Evolutionary conservation across 1,139 yeast genomes (phyloP).

Genomic region (Suhomyces chickasaworum): DNA sequence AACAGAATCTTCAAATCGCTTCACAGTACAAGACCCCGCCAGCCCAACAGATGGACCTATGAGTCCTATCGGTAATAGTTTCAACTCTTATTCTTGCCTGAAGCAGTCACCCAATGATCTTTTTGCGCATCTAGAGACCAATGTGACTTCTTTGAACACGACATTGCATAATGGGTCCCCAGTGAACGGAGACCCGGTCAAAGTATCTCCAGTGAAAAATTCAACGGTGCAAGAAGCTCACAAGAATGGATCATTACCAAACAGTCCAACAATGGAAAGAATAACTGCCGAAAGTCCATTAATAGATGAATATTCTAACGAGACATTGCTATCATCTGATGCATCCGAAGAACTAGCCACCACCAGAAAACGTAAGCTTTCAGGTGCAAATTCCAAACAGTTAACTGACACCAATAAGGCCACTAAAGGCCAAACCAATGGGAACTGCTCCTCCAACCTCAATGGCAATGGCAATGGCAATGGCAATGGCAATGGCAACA

Average conservation of each 20-base stretch:
- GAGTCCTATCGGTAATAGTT: slow-evolving; percentile 2
- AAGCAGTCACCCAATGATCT: not conserved
- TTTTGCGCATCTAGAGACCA: slow-evolving; percentile 5
- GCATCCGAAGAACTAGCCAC: not conserved
- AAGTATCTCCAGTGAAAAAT: not conserved
- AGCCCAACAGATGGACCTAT: slow-evolving; percentile 2
- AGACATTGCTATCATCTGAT: not conserved
- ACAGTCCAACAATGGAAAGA: not conserved
- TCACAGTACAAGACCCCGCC: not conserved
- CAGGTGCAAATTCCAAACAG: slow-evolving; percentile 4
- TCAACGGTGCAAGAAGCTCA: not conserved
- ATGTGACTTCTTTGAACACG: not conserved
- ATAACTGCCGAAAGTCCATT: not conserved
- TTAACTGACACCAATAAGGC: slow-evolving; percentile 5
- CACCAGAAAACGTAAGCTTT: slow-evolving; percentile 8
- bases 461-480: no score
- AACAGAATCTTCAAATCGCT: slow-evolving; percentile 2
- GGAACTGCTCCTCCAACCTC: not conserved
- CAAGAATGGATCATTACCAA: not conserved
- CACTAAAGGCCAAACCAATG: slow-evolving; percentile 5
- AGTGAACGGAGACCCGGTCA: not conserved
- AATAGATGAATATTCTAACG: not conserved
- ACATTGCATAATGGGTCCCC: not conserved
- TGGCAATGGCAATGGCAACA: not conserved
- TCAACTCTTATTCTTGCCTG: not conserved